phyloP scores from a whole-genome alignment of 2,329 filamentous ascomycete genomes.

The Colletotrichum gloeosporioides region DNA sequence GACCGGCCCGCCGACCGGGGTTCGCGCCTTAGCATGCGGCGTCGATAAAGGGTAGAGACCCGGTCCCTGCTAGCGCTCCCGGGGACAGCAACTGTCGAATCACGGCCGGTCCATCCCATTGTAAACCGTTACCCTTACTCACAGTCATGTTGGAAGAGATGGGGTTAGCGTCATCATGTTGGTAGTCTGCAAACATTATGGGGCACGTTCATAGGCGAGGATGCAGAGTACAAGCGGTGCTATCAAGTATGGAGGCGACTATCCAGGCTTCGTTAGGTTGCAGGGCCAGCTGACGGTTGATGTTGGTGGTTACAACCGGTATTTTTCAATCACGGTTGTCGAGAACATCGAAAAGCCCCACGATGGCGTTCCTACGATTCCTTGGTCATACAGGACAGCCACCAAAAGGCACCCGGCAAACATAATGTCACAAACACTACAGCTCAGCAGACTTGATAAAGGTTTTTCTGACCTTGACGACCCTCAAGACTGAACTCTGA shows the following conservation, averaged over 20 bases:
- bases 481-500: too few relatives aligned
- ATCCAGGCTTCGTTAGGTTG: not conserved
- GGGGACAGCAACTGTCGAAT: not conserved
- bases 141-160: not conserved
- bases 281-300: rapidly evolving
- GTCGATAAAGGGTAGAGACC: not conserved
- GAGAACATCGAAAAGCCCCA: too few relatives aligned
- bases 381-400: too few relatives aligned
- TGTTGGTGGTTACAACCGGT: not conserved
- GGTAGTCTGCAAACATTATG: rapidly evolving
- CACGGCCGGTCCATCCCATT: not conserved
- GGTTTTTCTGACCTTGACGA: too few relatives aligned
- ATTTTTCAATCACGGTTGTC: rapidly evolving
- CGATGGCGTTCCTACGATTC: too few relatives aligned
- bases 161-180: rapidly evolving
- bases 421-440: too few relatives aligned
- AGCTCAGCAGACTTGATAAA: rapidly evolving
- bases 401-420: too few relatives aligned
- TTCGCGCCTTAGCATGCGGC: not conserved
- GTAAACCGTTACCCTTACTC: not conserved
- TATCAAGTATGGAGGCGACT: not conserved
- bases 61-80: not conserved
- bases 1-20: not conserved
- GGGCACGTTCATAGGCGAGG: not conserved
- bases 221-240: not conserved